Evolutionary conservation across 2,329 filamentous ascomycete genomes (phyloP).

Genomic region (Chalara sp.): DNA sequence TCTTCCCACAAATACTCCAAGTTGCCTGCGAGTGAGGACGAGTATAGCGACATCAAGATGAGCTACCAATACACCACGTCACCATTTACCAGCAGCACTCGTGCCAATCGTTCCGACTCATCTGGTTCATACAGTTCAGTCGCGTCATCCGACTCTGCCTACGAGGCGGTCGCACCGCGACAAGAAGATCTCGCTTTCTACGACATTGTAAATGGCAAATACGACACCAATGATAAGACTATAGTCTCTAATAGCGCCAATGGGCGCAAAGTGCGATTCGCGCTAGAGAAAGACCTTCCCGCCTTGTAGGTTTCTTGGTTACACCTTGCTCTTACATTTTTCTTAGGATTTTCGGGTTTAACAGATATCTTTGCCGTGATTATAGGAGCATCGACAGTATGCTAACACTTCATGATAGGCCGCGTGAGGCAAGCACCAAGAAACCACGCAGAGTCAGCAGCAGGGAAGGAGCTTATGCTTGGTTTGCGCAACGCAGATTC

Average conservation of each 20-base stretch:
- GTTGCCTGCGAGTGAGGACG: not conserved
- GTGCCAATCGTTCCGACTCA: not conserved
- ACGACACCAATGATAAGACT: not conserved
- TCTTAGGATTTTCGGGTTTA: not conserved
- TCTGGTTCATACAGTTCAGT: not conserved
- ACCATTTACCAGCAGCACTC: not conserved
- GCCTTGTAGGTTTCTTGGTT: not conserved
- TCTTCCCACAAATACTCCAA: not conserved
- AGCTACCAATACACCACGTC: not conserved
- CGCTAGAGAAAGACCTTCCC: not conserved
- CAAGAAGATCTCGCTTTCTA: not conserved
- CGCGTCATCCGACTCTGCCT: not conserved
- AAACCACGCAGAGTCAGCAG: not conserved
- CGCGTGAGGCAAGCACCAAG: not conserved
- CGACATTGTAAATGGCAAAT: not conserved
- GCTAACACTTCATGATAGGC: not conserved
- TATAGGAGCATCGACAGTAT: not conserved
- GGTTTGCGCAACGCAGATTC: not conserved
- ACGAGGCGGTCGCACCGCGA: not conserved
- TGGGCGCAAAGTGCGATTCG: not conserved
- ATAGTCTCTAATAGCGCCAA: not conserved
- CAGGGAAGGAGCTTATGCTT: not conserved
- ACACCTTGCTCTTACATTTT: not conserved
- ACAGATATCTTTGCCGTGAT: not conserved
- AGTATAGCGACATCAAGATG: not conserved